Base-by-base conservation (phyloP, 495 filamentous ascomycete genomes). In the Hamigera avellanea region DNA sequence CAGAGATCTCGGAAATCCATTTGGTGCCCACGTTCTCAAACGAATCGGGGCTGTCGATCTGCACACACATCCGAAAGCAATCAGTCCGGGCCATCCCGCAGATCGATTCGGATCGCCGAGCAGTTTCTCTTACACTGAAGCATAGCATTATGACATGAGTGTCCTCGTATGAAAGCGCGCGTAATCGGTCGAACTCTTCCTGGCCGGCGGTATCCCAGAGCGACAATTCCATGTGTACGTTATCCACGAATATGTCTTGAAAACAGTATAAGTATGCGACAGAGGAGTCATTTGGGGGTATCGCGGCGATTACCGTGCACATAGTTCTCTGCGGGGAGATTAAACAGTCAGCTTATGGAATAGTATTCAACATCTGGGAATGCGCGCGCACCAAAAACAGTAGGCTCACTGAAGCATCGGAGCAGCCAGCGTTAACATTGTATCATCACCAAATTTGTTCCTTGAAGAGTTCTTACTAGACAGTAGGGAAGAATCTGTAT, bases 61-160 rank as follows among this genome's bases (percentile, higher is more conserved):
- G 37, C n/a, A 30, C 14, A 7, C 25, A 13, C n/a, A 13, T 30
- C 28, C 28, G 28, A 30, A 26, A 15, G 5, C 28, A 13, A 30
- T 30, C 9, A 23, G 21, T 23, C 21, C 9, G 10, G 10, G 17
- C 17, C n/a, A n/a, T n/a, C n/a, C n/a, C n/a, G n/a, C n/a, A n/a
- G n/a, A n/a, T n/a, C n/a, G n/a, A n/a, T n/a, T n/a, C n/a, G n/a
- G n/a, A n/a, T n/a, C n/a, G n/a, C n/a, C n/a, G n/a, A n/a, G n/a
- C n/a, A n/a, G n/a, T 19, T 5, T 2, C 17, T 14, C 62, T 29
- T 56, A 80, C 88, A 54, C 81, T 86, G 61, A 95, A 98, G 66
- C 91, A 98, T 34, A 98, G 83, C 82, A 98, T 95, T 37, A 98
- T 91, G 13, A 91, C 78, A 52, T 98, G 91, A 19, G 91, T 98